Percentiles rank a stretch among this genome's conserved stretches.
These are phyloP conservation scores for Breynia disticha DNA, from an alignment of 441 rosid species.

Conservation along the genomic window DNA sequence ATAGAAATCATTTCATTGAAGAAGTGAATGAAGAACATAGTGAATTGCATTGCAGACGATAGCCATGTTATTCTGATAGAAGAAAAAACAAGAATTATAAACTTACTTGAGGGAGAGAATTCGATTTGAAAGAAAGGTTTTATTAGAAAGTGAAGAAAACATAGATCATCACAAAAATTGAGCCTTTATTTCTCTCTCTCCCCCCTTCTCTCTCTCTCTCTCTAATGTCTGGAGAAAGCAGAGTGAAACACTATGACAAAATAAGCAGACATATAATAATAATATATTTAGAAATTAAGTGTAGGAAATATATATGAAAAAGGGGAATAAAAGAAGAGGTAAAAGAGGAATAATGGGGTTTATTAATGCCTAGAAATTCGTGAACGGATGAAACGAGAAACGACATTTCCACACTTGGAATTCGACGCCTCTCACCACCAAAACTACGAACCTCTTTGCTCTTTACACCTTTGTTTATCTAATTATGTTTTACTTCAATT, in stretches of 20 bases:
- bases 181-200: neutral
- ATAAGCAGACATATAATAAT: constrained; percentile 14
- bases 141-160: neutral
- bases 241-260: constrained; percentile 18
- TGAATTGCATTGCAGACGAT: neutral
- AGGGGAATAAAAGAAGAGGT: neutral
- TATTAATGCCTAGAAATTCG: constrained; percentile 33
- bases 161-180: neutral
- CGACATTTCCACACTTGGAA: neutral
- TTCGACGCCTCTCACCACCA: too few species aligned
- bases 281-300: neutral
- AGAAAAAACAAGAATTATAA: neutral
- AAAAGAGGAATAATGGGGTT: constrained; percentile 3
- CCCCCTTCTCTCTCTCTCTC: neutral
- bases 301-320: neutral
- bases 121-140: neutral
- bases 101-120: neutral
- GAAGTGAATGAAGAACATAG: neutral
- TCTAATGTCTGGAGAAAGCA: constrained; percentile 17
- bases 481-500: too few species aligned
- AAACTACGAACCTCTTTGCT: too few species aligned
- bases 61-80: neutral
- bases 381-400: constrained; percentile 55
- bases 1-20: constrained; percentile 33
- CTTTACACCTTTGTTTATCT: too few species aligned